Percentiles rank a stretch among this genome's conserved stretches.
These are phyloP conservation scores for Erysimum cheiri DNA, from an alignment of 441 rosid species.

Conservation along the genomic window DNA sequence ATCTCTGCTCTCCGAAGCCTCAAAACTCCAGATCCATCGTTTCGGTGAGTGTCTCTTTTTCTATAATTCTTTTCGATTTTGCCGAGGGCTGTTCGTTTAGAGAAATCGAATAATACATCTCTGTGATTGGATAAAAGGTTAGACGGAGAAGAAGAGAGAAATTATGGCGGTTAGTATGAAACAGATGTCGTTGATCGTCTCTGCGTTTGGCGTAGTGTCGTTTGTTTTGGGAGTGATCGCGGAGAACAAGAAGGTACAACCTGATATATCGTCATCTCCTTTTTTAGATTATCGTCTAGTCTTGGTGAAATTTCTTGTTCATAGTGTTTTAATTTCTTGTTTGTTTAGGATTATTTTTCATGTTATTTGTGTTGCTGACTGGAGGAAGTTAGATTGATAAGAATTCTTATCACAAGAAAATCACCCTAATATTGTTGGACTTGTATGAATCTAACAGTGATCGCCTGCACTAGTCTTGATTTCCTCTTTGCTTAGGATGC, in stretches of 20 bases:
- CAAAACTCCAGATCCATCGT: constrained; percentile 25
- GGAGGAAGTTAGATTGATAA: neutral
- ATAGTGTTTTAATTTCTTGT: neutral
- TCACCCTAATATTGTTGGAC: neutral
- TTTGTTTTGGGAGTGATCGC: constrained; percentile 82
- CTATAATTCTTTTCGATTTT: neutral
- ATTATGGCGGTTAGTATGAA: constrained; percentile 70
- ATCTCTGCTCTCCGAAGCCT: neutral
- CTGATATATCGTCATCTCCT: neutral
- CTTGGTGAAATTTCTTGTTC: neutral
- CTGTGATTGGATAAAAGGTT: constrained; percentile 1
- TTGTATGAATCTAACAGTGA: constrained; percentile 11
- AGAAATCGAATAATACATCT: neutral
- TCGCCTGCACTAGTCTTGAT: constrained; percentile 10
- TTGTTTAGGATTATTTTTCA: constrained; percentile 3
- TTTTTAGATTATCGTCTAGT: neutral
- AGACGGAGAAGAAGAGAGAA: constrained; percentile 11
- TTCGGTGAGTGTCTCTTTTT: constrained; percentile 9
- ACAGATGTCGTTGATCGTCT: constrained; percentile 67
- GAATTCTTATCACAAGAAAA: constrained; percentile 1
- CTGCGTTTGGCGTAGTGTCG: constrained; percentile 65
- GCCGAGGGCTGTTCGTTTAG: neutral
- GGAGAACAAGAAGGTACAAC: constrained; percentile 85
- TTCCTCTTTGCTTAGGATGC: neutral
- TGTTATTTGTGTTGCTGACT: constrained; percentile 3